These are phyloP conservation scores for Cladosporium sp. DNA, from an alignment of 2,329 filamentous ascomycete genomes.

Conservation along the genomic window DNA sequence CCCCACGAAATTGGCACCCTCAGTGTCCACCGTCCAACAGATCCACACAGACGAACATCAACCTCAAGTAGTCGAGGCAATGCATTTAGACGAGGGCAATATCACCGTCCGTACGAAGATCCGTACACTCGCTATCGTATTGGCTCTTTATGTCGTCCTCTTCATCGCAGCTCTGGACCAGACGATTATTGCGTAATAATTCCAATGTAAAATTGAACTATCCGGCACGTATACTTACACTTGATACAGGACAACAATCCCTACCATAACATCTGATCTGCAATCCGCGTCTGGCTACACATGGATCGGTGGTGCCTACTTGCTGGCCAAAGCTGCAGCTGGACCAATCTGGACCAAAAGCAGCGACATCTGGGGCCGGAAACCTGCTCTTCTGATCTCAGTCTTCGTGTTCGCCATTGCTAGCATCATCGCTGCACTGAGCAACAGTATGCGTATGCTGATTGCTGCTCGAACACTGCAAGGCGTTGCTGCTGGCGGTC, in stretches of 20 bases:
- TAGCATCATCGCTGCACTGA: conserved; percentile 52
- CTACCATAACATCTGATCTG: conserved; percentile 64
- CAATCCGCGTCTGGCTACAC: conserved; percentile 71
- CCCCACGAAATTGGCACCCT: not conserved
- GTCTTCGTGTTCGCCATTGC: conserved; percentile 52
- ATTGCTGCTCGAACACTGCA: conserved; percentile 56
- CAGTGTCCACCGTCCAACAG: not conserved
- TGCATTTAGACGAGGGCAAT: not conserved
- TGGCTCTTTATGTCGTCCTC: conserved; percentile 34
- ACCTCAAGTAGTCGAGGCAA: not conserved
- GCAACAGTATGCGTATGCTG: conserved; percentile 51
- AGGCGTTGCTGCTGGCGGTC: conserved; percentile 55
- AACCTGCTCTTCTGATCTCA: conserved; percentile 52
- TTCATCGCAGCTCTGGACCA: conserved; percentile 48
- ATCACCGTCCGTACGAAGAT: conserved; percentile 32
- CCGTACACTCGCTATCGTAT: conserved; percentile 23
- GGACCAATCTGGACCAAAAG: conserved; percentile 70
- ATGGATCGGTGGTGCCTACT: conserved; percentile 75
- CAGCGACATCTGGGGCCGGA: conserved; percentile 60
- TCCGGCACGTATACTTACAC: not conserved
- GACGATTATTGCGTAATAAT: conserved; percentile 57
- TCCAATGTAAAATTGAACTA: not conserved
- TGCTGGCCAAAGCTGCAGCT: conserved; percentile 67
- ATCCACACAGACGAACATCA: not conserved
- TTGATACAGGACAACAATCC: conserved; percentile 56